These are phyloP conservation scores for Davidsoniella virescens DNA, from an alignment of 2,329 filamentous ascomycete genomes.

Conservation along the genomic window DNA sequence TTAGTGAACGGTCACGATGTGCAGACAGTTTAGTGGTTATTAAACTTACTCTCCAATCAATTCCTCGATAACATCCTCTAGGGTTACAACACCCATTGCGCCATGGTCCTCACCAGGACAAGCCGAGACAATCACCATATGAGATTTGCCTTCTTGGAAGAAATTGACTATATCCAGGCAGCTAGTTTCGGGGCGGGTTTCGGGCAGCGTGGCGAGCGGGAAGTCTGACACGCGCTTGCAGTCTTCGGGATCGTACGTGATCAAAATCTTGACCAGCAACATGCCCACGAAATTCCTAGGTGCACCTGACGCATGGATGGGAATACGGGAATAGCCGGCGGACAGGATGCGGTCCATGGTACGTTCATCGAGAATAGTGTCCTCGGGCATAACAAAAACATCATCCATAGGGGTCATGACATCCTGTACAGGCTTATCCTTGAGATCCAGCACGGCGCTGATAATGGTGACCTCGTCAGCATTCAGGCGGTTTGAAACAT, in stretches of 20 bases:
- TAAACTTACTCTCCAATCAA: conserved; percentile 79
- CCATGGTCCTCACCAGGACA: conserved; percentile 78
- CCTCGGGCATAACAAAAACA: conserved; percentile 91
- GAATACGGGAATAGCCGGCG: conserved; percentile 89
- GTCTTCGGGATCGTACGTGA: conserved; percentile 96
- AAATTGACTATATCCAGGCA: conserved; percentile 98
- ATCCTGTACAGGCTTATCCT: conserved; percentile 83
- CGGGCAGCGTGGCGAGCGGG: conserved; percentile 79
- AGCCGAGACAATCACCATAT: conserved; percentile 94
- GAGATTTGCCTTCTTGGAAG: conserved; percentile 97
- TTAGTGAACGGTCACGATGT: background rate
- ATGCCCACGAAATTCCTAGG: conserved; percentile 85
- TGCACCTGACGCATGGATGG: conserved; percentile 77
- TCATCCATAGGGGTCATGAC: conserved; percentile 99
- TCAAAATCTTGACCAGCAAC: conserved; percentile 95
- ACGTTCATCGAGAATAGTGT: conserved; percentile 78
- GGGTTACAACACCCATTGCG: conserved; percentile 79
- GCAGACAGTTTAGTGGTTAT: no score
- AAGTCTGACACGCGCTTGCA: conserved; percentile 76
- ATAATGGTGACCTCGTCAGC: conserved; percentile 98
- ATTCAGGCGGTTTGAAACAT: conserved; percentile 76
- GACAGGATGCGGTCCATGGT: conserved; percentile 91
- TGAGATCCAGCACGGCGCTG: conserved; percentile 86
- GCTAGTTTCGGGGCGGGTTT: conserved; percentile 88
- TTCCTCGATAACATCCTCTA: conserved; percentile 97